These are phyloP conservation scores for Curvularia sp. DNA, from an alignment of 2,329 filamentous ascomycete genomes.

Conservation along the genomic window DNA sequence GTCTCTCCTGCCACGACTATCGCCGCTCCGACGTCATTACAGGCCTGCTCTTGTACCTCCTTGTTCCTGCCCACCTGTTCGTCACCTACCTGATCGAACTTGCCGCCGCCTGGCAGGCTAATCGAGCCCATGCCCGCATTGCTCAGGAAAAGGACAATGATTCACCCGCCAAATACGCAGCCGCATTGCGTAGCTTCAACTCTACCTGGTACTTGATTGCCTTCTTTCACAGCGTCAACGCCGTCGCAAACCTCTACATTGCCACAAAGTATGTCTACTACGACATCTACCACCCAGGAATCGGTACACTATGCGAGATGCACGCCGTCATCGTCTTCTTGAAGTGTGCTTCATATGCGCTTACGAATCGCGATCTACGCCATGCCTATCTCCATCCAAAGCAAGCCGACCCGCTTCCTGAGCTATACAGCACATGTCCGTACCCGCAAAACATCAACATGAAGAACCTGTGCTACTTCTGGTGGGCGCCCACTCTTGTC, in stretches of 20 bases:
- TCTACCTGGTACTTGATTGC: slow-evolving; percentile 82
- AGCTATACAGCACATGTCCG: slow-evolving; percentile 80
- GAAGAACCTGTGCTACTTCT: slow-evolving; percentile 89
- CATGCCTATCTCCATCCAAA: slow-evolving; percentile 86
- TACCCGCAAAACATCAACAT: slow-evolving; percentile 93
- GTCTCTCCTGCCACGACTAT: slow-evolving; percentile 88
- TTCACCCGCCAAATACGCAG: slow-evolving; percentile 63
- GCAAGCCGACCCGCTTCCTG: slow-evolving; percentile 74
- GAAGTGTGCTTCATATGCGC: slow-evolving; percentile 93
- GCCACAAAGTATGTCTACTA: slow-evolving; percentile 89
- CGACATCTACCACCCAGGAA: slow-evolving; percentile 88
- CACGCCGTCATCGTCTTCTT: slow-evolving; percentile 96
- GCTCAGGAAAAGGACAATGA: slow-evolving; percentile 55
- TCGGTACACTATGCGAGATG: slow-evolving; percentile 87
- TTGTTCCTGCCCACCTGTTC: slow-evolving; percentile 90
- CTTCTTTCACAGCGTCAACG: slow-evolving; percentile 81
- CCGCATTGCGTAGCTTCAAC: slow-evolving; percentile 69
- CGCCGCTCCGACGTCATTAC: slow-evolving; percentile 77
- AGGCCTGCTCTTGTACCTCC: slow-evolving; percentile 78
- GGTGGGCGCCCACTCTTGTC: slow-evolving; percentile 95
- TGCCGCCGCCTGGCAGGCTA: slow-evolving; percentile 79
- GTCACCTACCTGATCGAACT: slow-evolving; percentile 90
- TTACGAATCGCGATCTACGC: slow-evolving; percentile 94
- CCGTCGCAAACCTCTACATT: slow-evolving; percentile 78
- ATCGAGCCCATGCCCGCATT: slow-evolving; percentile 66